Evolutionary conservation across 2,329 filamentous ascomycete genomes (phyloP).

Genomic region (Diplodia intermedia): DNA sequence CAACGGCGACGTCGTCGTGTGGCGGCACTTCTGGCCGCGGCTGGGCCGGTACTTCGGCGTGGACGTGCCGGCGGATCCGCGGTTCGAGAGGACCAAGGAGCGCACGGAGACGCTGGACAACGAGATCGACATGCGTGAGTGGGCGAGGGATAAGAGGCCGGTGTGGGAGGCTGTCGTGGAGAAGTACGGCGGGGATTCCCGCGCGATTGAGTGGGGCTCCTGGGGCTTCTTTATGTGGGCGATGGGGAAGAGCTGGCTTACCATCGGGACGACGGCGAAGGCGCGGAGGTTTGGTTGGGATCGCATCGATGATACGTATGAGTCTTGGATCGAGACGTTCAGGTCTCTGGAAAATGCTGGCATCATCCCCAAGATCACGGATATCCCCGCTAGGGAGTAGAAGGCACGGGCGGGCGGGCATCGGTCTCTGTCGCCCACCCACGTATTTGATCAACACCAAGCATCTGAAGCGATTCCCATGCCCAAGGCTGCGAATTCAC

Average conservation of each 20-base stretch:
- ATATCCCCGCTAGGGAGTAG: not conserved
- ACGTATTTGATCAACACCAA: no score
- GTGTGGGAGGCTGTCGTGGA: conserved; percentile 15
- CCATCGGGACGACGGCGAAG: conserved; percentile 7
- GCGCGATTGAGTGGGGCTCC: conserved; percentile 16
- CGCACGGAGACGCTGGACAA: conserved; percentile 9
- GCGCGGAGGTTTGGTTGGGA: conserved; percentile 16
- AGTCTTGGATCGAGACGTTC: conserved; percentile 18
- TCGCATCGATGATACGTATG: conserved; percentile 6
- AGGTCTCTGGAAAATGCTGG: conserved; percentile 27
- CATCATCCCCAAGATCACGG: not conserved
- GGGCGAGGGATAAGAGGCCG: conserved; percentile 16
- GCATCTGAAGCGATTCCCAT: no score
- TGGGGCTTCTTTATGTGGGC: conserved; percentile 25
- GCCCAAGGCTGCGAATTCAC: no score
- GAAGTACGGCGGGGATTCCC: conserved; percentile 7
- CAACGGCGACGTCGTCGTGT: conserved; percentile 26
- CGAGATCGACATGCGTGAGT: conserved; percentile 24
- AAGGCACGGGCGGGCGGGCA: no score
- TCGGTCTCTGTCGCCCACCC: no score
- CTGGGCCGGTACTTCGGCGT: conserved; percentile 2
- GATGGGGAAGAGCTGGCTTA: conserved; percentile 23
- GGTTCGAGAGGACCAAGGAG: conserved; percentile 15
- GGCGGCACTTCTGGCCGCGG: conserved; percentile 20
- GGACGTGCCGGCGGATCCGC: not conserved